Conservation (phyloP, 768 basidiomycete genomes). For the Cubamyces lactineus region DNA sequence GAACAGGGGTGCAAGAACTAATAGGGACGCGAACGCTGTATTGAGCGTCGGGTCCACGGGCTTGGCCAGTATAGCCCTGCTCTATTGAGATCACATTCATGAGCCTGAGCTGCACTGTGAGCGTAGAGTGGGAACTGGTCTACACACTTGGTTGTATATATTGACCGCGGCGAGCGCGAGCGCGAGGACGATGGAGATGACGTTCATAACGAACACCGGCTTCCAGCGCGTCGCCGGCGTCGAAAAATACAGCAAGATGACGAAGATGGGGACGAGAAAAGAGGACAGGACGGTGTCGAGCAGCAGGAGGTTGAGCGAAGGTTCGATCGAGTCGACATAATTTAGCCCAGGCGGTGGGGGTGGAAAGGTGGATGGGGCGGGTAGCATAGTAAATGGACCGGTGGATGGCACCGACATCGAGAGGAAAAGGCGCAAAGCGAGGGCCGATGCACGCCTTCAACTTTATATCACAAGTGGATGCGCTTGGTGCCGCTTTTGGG, state of each 20-base stretch:
- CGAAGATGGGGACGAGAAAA: conserved; percentile 6
- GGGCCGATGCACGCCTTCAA: no score
- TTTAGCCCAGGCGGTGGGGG: not conserved
- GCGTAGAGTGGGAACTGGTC: not conserved
- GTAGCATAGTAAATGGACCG: not conserved
- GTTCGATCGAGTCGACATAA: conserved; percentile 3
- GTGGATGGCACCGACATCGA: not conserved
- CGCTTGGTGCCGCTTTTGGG: no score
- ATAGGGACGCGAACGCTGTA: conserved; percentile 4
- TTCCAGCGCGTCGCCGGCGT: conserved; percentile 27
- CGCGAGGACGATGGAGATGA: conserved; percentile 25
- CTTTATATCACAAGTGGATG: no score
- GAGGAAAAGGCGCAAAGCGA: not conserved
- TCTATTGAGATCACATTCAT: not conserved
- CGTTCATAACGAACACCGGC: conserved; percentile 33
- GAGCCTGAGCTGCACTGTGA: not conserved
- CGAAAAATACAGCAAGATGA: conserved; percentile 34
- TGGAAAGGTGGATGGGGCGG: not conserved
- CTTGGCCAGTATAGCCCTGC: not conserved
- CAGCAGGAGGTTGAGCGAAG: conserved; percentile 14
- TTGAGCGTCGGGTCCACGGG: not conserved
- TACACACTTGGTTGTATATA: conserved; percentile 6
- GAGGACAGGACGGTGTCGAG: conserved; percentile 7
- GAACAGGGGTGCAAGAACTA: conserved; percentile 37
- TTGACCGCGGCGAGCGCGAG: conserved; percentile 1